Conservation (phyloP, 2,329 filamentous ascomycete species). For the Diaporthe capsici region DNA sequence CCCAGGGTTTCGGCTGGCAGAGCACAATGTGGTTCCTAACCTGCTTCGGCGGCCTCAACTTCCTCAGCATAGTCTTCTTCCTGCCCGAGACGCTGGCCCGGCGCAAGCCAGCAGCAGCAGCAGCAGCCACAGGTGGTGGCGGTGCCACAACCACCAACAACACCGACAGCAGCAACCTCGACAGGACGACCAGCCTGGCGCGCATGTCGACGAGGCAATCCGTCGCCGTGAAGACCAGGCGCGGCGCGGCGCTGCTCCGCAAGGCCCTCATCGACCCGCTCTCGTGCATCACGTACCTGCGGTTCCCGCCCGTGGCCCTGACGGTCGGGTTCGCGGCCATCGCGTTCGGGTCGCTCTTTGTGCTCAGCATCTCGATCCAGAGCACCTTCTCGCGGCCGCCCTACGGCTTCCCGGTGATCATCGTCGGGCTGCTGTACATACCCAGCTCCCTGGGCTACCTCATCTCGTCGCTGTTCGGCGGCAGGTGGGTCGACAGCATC, state of each 20-base stretch:
- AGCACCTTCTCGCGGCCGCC: slow-evolving; percentile 75
- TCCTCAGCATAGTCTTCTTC: slow-evolving; percentile 70
- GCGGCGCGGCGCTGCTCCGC: slow-evolving; percentile 67
- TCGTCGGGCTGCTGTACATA: slow-evolving; percentile 84
- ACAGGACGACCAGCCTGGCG: slow-evolving; percentile 47
- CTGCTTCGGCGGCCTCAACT: slow-evolving; percentile 75
- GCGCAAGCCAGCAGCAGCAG: slow-evolving; percentile 44
- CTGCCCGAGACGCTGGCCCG: slow-evolving; percentile 75
- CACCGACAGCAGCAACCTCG: slow-evolving; percentile 12
- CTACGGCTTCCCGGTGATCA: slow-evolving; percentile 77
- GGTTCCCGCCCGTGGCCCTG: slow-evolving; percentile 80
- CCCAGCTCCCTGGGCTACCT: slow-evolving; percentile 82
- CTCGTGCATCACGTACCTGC: slow-evolving; percentile 77
- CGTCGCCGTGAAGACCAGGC: slow-evolving; percentile 68
- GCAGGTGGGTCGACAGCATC: slow-evolving; percentile 84
- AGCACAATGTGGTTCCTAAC: slow-evolving; percentile 84
- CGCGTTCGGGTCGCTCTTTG: slow-evolving; percentile 81
- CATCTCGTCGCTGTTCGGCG: slow-evolving; percentile 76
- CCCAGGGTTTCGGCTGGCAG: slow-evolving; percentile 79
- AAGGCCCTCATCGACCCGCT: slow-evolving; percentile 80
- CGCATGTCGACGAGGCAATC: slow-evolving; percentile 75
- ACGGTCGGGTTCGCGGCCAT: slow-evolving; percentile 82
- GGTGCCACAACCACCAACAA: slow-evolving; percentile 7
- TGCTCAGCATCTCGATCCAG: slow-evolving; percentile 84
- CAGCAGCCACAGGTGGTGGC: slow-evolving; percentile 6